phyloP scores from a whole-genome alignment of 1,139 yeast species.

The Pichia sp. region DNA sequence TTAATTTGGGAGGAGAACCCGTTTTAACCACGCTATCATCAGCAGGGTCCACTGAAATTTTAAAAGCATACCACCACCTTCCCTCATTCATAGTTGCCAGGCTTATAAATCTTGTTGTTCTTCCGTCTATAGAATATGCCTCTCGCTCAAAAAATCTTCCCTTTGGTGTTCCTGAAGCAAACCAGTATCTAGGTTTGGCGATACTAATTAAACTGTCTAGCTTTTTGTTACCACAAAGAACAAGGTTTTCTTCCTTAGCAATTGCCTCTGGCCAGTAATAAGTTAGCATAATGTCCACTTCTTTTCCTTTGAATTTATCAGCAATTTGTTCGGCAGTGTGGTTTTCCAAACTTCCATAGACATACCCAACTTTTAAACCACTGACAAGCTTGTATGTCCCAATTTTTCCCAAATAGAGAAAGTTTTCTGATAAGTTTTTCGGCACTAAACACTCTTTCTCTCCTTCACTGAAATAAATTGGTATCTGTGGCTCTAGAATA shows the following conservation, averaged over 20 bases:
- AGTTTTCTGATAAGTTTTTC: neutral
- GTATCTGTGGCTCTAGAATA: constrained; percentile 15
- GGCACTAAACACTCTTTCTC: neutral
- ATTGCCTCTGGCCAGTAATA: constrained; percentile 58
- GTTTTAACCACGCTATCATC: neutral
- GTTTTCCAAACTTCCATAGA: constrained; percentile 29
- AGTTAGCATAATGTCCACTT: constrained; percentile 55
- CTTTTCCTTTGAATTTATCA: constrained; percentile 23
- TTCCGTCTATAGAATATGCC: constrained; percentile 42
- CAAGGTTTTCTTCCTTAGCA: constrained; percentile 39
- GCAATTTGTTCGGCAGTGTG: constrained; percentile 24
- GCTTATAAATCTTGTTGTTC: constrained; percentile 59
- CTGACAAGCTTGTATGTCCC: constrained; percentile 40
- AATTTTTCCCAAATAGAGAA: constrained; percentile 29
- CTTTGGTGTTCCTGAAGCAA: constrained; percentile 44
- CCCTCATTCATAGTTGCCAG: constrained; percentile 52
- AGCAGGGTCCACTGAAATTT: constrained; percentile 27
- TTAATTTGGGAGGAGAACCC: constrained; percentile 1
- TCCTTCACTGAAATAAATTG: constrained; percentile 25
- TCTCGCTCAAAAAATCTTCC: constrained; percentile 52
- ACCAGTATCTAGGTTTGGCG: constrained; percentile 60
- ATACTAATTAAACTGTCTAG: constrained; percentile 46
- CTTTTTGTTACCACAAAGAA: constrained; percentile 37
- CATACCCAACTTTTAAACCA: constrained; percentile 47
- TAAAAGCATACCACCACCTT: constrained; percentile 76